Percentiles rank a stretch among this genome's conserved stretches.
These are phyloP conservation scores for Sporothrix pseudoabietina DNA, from an alignment of 2,329 filamentous ascomycete genomes.

Conservation along the genomic window DNA sequence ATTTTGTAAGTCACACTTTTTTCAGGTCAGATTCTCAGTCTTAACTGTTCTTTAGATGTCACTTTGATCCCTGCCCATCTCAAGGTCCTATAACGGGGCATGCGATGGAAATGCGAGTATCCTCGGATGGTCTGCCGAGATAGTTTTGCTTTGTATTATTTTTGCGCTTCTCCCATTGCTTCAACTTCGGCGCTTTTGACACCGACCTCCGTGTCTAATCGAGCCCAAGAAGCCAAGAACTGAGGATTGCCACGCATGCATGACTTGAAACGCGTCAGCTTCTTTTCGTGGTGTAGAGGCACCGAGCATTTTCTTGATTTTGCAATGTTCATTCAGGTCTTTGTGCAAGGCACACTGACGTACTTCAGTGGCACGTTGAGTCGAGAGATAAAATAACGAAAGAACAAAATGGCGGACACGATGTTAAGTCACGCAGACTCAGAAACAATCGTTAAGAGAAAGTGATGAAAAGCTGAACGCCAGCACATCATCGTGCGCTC, in stretches of 20 bases:
- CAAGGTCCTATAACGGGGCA: not conserved
- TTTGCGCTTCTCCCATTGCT: not conserved
- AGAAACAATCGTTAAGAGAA: not conserved
- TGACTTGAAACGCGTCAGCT: constrained; percentile 13
- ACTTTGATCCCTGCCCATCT: not conserved
- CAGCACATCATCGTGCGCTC: not conserved
- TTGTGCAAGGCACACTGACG: not conserved
- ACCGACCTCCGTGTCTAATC: not conserved
- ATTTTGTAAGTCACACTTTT: not conserved
- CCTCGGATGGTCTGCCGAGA: not conserved
- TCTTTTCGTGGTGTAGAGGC: not conserved
- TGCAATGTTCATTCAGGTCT: not conserved
- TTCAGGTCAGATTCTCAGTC: not conserved
- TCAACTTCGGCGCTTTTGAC: no score
- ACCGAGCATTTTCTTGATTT: not conserved
- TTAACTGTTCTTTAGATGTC: not conserved
- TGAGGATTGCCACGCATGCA: not conserved
- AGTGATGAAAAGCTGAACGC: not conserved
- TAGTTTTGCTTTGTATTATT: not conserved
- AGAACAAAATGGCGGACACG: not conserved
- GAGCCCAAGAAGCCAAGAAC: not conserved
- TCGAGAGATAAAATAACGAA: not conserved
- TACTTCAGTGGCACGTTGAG: not conserved
- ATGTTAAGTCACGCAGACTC: not conserved
- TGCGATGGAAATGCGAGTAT: not conserved